These are phyloP conservation scores for Rutstroemia sydowiana DNA, from an alignment of 2,329 filamentous ascomycete genomes.

Conservation along the genomic window DNA sequence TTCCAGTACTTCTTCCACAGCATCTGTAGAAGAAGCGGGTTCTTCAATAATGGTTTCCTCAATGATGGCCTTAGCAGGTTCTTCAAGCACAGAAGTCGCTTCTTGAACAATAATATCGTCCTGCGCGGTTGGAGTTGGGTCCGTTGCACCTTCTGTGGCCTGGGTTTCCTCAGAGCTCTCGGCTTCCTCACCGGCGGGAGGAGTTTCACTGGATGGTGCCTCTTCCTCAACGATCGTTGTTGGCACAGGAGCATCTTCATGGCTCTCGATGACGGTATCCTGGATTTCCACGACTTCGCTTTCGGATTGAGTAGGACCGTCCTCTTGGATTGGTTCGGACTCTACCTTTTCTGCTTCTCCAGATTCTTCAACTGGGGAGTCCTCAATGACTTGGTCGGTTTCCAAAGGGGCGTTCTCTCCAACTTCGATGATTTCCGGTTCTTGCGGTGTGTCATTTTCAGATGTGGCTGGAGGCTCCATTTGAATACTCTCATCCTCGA, in stretches of 20 bases:
- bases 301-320: too few relatives aligned
- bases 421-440: too few relatives aligned
- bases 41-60: neutral
- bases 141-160: neutral
- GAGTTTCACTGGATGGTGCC: neutral
- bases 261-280: too few relatives aligned
- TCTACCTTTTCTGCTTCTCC: neutral
- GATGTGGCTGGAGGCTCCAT: too few relatives aligned
- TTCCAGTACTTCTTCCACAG: neutral
- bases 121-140: neutral
- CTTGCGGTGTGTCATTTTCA: too few relatives aligned
- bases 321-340: too few relatives aligned
- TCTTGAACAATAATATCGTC: neutral
- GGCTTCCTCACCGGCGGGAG: neutral
- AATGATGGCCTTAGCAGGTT: neutral
- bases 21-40: neutral
- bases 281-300: too few relatives aligned
- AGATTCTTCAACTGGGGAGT: neutral
- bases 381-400: neutral
- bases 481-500: too few relatives aligned
- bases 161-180: neutral
- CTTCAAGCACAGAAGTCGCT: neutral
- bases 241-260: neutral
- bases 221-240: neutral
- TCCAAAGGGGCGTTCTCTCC: neutral